Evolutionary conservation across 1,284 basidiomycete genomes (phyloP).

Genomic region (Trametes versicolor): DNA sequence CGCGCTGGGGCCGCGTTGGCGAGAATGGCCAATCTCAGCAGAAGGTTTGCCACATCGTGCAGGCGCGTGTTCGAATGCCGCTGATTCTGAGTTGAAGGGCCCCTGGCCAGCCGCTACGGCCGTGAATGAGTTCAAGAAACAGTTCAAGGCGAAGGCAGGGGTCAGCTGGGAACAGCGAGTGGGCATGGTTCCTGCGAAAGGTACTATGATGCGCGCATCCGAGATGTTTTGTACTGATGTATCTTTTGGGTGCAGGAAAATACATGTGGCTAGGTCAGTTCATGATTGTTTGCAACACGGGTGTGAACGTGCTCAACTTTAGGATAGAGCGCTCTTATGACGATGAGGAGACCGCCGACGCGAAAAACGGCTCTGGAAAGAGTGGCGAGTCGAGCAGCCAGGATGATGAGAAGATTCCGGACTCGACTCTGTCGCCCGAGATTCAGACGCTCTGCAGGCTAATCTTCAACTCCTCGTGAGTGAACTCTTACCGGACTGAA

Average conservation of each 20-base stretch:
- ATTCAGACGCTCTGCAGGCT: slow-evolving; percentile 64
- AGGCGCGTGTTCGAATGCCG: background rate
- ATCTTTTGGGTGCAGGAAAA: slow-evolving; percentile 53
- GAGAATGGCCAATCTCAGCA: slow-evolving; percentile 59
- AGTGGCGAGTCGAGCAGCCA: slow-evolving; percentile 44
- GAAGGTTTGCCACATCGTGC: slow-evolving; percentile 53
- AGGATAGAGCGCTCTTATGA: slow-evolving; percentile 61
- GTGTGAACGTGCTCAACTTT: background rate
- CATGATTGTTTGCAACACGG: background rate
- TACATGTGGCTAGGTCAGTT: slow-evolving; percentile 66
- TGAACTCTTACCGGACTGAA: background rate
- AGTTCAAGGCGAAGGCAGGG: slow-evolving; percentile 66
- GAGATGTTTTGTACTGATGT: slow-evolving; percentile 1
- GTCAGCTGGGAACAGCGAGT: slow-evolving; percentile 61
- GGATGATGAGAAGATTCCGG: slow-evolving; percentile 58
- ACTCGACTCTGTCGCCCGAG: slow-evolving; percentile 55
- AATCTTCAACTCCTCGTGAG: slow-evolving; percentile 64
- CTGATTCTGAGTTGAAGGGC: slow-evolving; percentile 41
- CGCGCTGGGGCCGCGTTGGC: slow-evolving; percentile 72
- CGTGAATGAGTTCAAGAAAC: slow-evolving; percentile 65
- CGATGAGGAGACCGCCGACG: slow-evolving; percentile 50
- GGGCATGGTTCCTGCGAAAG: slow-evolving; percentile 64
- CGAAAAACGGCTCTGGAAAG: slow-evolving; percentile 8
- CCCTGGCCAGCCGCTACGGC: slow-evolving; percentile 49
- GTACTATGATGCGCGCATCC: slow-evolving; percentile 40